These are phyloP conservation scores for Cladosporium sp. DNA, from an alignment of 2,329 filamentous ascomycete genomes.

Conservation along the genomic window DNA sequence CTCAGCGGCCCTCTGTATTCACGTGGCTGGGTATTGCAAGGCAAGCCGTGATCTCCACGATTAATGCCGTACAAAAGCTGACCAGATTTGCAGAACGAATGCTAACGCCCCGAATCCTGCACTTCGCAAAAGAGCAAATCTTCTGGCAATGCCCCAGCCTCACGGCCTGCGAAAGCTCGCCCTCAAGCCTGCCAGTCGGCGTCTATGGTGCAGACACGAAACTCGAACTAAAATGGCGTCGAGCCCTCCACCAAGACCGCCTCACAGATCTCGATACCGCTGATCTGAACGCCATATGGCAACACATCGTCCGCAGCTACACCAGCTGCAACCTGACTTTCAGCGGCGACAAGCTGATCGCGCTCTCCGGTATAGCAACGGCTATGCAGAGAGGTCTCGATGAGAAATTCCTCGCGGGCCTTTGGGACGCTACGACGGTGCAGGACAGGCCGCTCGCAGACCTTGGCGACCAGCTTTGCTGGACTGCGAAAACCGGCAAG, in stretches of 20 bases:
- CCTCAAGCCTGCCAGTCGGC: not conserved
- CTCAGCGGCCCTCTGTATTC: conserved; percentile 7
- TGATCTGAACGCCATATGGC: conserved; percentile 3
- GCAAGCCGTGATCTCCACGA: not conserved
- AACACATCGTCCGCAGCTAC: conserved; percentile 5
- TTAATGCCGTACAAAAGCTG: not conserved
- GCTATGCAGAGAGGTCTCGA: not conserved
- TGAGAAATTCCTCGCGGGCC: not conserved
- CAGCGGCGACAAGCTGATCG: conserved; percentile 4
- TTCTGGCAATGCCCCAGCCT: conserved; percentile 22
- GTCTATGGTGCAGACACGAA: not conserved
- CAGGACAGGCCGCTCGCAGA: not conserved
- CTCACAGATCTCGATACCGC: not conserved
- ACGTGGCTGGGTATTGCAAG: conserved; percentile 23
- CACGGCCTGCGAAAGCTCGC: not conserved
- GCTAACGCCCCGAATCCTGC: conserved; percentile 21
- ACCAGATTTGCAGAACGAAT: conserved; percentile 12
- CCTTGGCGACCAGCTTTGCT: conserved; percentile 5
- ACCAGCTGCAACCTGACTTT: conserved; percentile 10
- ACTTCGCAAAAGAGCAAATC: conserved; percentile 23
- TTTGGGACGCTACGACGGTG: not conserved
- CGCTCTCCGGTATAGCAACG: conserved; percentile 1
- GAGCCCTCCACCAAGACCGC: not conserved
- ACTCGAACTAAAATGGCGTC: not conserved
- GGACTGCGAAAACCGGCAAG: not conserved